Evolutionary conservation across 2,329 filamentous ascomycete genomes (phyloP).

Genomic region (Cryphonectria nitschkei): DNA sequence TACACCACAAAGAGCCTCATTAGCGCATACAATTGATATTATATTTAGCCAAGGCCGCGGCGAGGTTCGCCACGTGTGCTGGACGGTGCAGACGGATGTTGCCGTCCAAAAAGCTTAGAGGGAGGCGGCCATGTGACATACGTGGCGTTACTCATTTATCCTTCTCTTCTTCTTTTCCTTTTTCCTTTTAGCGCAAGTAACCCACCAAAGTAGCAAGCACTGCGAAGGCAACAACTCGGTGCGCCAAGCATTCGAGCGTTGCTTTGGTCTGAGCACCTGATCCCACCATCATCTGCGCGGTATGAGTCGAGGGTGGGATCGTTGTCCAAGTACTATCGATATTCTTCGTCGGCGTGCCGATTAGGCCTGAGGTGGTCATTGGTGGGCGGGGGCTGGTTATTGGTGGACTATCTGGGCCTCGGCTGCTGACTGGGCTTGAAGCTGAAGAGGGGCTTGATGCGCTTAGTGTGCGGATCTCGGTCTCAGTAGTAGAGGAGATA

Average conservation of each 20-base stretch:
- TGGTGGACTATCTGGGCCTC: constrained; percentile 13
- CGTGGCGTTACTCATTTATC: not conserved
- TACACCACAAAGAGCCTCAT: not conserved
- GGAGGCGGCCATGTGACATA: not conserved
- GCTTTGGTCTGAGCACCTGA: not conserved
- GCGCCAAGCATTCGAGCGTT: not conserved
- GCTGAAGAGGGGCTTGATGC: not conserved
- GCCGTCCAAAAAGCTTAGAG: not conserved
- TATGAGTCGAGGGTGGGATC: not conserved
- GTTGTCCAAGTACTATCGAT: not conserved
- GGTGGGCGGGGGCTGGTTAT: not conserved
- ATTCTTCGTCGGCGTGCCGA: not conserved
- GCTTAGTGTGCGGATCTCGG: not conserved
- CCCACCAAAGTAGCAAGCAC: not conserved
- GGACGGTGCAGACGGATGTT: not conserved
- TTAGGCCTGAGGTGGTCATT: not conserved
- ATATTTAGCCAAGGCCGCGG: not conserved
- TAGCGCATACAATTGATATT: not conserved
- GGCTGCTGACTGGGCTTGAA: constrained; percentile 3
- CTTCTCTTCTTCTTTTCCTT: not conserved
- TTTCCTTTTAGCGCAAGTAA: not conserved
- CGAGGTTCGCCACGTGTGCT: not conserved
- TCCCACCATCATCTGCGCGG: not conserved
- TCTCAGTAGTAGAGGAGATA: not conserved
- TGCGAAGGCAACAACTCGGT: not conserved